Conservation (phyloP, 2,329 filamentous ascomycete genomes). For the Talaromyces atroroseus region DNA sequence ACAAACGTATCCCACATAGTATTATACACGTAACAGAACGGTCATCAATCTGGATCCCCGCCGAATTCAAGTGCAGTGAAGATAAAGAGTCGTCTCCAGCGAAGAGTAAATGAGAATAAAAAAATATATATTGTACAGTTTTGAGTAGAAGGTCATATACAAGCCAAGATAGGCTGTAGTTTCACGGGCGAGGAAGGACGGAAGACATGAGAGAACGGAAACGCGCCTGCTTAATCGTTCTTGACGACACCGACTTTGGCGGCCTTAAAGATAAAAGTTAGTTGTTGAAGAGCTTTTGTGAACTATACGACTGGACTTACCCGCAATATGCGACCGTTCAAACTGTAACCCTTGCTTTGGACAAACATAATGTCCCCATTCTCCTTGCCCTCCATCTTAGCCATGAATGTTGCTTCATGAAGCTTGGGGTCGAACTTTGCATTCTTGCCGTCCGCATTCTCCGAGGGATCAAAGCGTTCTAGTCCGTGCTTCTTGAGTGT, state of each 20-base stretch:
- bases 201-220: constrained; percentile 4
- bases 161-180: background rate
- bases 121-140: constrained; percentile 10
- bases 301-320: constrained; percentile 30
- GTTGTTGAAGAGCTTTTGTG: background rate
- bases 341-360: constrained; percentile 91
- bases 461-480: constrained; percentile 73
- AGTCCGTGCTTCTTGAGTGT: constrained; percentile 93
- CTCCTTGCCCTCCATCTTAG: constrained; percentile 79
- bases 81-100: background rate
- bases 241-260: constrained; percentile 96
- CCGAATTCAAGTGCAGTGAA: background rate
- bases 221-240: constrained; percentile 54
- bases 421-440: constrained; percentile 94
- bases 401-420: constrained; percentile 95
- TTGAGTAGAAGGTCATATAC: constrained; percentile 1
- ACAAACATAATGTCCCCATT: constrained; percentile 85
- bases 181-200: background rate
- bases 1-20: constrained; percentile 1
- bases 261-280: constrained; percentile 43
- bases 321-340: constrained; percentile 84
- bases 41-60: background rate
- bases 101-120: background rate
- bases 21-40: constrained; percentile 8
- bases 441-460: constrained; percentile 46